Base-by-base conservation (phyloP, 106 monocot genomes). In the Posidonia australis region DNA sequence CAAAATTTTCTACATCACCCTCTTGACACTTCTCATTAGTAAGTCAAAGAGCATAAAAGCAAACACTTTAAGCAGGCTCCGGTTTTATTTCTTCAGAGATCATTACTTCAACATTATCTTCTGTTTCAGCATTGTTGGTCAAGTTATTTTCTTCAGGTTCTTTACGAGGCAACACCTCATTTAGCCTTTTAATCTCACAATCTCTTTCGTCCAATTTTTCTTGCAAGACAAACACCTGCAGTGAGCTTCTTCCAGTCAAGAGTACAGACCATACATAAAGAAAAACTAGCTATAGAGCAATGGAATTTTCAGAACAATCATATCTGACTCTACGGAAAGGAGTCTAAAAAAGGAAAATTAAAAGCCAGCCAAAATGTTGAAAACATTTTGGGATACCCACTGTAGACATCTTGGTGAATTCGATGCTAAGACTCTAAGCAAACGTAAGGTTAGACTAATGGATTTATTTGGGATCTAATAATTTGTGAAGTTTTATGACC, bases 151-250 rank as follows among this genome's bases (percentile, higher is more conserved):
- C 58, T 32, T 51, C 49, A 69, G 14, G 28, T 47, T 84, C 88
- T 64, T 77, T 76, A 21, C 71, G 55, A 10, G 44, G 12, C n/a
- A 88, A 49, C 56, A 66, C 49, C 61, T 88, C 76, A 63, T 67
- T 77, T 16, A 81, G 66, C 68, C 28, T 77, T 45, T 44, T 71
- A 9, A 84, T 51, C 67, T 84, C 81, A 43, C 42, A 47, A 56
- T 81, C 81, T 45, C 78, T 88, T 16, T 74, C 71, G 60, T 81
- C 84, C 54, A 88, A 67, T 54, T 82, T 76, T 21, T 88, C 88
- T 88, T 82, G 88, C 68, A 88, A 47, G 58, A 82, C 68, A 66
- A 64, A 77, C n/a, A 82, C 84, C 88, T 88, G 46, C 25, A 58
- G 14, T 13, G 48, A 0, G 44, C 11, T 7, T 26, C 13, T 58